Conservation (phyloP, 768 basidiomycete genomes). For the Lentinus tigrinus region DNA sequence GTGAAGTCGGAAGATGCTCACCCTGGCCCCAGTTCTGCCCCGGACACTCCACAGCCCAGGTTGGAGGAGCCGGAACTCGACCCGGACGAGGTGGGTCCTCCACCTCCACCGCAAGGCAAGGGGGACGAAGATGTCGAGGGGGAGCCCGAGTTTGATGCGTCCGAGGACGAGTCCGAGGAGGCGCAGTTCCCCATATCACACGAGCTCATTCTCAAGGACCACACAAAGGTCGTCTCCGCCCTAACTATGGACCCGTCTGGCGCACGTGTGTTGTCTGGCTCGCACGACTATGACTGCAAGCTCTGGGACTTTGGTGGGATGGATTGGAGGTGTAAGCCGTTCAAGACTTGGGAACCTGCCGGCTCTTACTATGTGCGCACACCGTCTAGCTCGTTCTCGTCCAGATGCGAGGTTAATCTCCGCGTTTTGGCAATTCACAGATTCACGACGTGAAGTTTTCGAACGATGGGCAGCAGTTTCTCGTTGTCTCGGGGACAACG, state of each 20-base stretch:
- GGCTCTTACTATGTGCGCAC: constrained; percentile 82
- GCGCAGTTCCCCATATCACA: constrained; percentile 85
- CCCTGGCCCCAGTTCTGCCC: background rate
- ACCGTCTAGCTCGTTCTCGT: constrained; percentile 7
- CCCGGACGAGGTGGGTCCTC: constrained; percentile 25
- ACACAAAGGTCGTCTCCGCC: constrained; percentile 93
- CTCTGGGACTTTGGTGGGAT: constrained; percentile 99
- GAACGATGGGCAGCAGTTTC: constrained; percentile 79
- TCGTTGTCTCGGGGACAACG: constrained; percentile 84
- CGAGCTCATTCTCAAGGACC: constrained; percentile 91
- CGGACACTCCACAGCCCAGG: background rate
- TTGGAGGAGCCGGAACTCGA: constrained; percentile 28
- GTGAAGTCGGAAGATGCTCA: background rate
- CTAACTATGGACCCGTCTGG: constrained; percentile 92
- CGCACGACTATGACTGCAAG: constrained; percentile 97
- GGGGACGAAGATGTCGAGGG: constrained; percentile 6
- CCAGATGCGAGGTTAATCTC: background rate
- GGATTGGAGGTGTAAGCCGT: constrained; percentile 86
- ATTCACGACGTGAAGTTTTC: constrained; percentile 91
- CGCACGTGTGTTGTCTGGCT: constrained; percentile 86
- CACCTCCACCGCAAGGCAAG: constrained; percentile 16
- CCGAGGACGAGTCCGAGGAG: constrained; percentile 50
- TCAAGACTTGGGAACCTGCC: constrained; percentile 95
- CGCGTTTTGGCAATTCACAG: constrained; percentile 37
- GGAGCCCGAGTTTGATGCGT: constrained; percentile 35